Percentiles rank a stretch among this genome's conserved stretches.
Evolutionary conservation across 768 basidiomycete genomes (phyloP).

Genomic region (Suillus sp.): DNA sequence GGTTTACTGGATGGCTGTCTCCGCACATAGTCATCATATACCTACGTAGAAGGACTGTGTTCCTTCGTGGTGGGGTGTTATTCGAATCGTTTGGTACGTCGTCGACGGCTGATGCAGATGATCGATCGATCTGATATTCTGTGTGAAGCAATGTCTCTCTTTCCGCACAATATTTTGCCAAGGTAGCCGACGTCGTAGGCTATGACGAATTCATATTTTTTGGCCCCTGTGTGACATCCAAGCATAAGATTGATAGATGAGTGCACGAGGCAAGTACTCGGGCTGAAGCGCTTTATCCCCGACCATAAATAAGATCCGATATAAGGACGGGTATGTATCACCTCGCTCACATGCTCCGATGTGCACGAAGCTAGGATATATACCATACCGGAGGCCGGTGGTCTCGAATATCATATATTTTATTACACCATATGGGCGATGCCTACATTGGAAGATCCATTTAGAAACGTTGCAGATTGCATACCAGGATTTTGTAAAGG

Average conservation of each 20-base stretch:
- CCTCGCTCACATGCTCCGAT: neutral
- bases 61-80: neutral
- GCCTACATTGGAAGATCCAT: neutral
- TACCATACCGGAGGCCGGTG: neutral
- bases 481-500: neutral
- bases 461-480: neutral
- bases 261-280: too few relatives aligned
- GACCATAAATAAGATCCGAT: neutral
- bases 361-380: neutral
- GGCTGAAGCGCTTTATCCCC: neutral
- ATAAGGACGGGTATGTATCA: neutral
- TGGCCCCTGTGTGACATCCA: neutral
- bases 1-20: slow-evolving; percentile 28
- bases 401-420: neutral
- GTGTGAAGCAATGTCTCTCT: neutral
- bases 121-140: neutral
- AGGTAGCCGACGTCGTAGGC: neutral
- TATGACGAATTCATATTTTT: neutral
- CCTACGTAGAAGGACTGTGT: neutral
- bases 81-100: neutral
- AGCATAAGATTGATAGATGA: too few relatives aligned
- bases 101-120: neutral
- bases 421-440: neutral
- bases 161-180: neutral
- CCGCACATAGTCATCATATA: slow-evolving; percentile 27